Evolutionary conservation across 805 yeast genomes (phyloP).

Genomic region (Saccharomyces jurei): DNA sequence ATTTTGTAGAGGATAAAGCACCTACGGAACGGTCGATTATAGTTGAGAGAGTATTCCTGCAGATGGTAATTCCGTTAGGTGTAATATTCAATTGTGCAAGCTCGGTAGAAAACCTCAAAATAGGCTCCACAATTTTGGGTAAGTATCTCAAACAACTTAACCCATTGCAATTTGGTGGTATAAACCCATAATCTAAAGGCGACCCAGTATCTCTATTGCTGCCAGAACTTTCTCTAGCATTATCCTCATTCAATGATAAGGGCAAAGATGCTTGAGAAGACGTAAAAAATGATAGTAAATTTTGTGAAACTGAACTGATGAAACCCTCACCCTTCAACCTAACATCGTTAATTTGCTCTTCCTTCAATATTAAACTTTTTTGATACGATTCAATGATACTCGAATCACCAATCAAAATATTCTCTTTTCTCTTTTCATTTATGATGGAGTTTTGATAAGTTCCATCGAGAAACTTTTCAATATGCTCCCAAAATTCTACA

Average conservation of each 20-base stretch:
- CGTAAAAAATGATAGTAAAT: conserved; percentile 27
- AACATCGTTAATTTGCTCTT: conserved; percentile 36
- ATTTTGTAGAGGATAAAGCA: conserved; percentile 44
- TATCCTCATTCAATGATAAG: conserved; percentile 1
- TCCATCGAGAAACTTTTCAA: conserved; percentile 47
- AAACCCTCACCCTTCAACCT: conserved; percentile 34
- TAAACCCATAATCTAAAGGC: conserved; percentile 40
- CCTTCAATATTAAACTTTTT: conserved; percentile 36
- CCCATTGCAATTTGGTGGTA: conserved; percentile 60
- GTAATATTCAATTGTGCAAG: conserved; percentile 39
- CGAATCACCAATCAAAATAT: conserved; percentile 23
- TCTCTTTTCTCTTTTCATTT: conserved; percentile 34
- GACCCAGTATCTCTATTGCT: conserved; percentile 20
- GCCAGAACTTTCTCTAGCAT: neutral
- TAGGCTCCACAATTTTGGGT: conserved; percentile 37
- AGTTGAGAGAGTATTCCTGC: conserved; percentile 32
- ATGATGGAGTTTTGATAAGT: conserved; percentile 36
- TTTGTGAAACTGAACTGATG: conserved; percentile 29
- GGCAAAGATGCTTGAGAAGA: conserved; percentile 25
- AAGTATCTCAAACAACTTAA: conserved; percentile 49
- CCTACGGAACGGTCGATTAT: conserved; percentile 38
- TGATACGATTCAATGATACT: conserved; percentile 28
- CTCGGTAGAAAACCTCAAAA: conserved; percentile 36
- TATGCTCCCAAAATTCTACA: conserved; percentile 45
- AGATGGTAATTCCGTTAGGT: conserved; percentile 31